Evolutionary conservation across 305 asterid species (phyloP), one percentile per base, ranked within the genome.

Genomic region (Solanum hybrid): DNA sequence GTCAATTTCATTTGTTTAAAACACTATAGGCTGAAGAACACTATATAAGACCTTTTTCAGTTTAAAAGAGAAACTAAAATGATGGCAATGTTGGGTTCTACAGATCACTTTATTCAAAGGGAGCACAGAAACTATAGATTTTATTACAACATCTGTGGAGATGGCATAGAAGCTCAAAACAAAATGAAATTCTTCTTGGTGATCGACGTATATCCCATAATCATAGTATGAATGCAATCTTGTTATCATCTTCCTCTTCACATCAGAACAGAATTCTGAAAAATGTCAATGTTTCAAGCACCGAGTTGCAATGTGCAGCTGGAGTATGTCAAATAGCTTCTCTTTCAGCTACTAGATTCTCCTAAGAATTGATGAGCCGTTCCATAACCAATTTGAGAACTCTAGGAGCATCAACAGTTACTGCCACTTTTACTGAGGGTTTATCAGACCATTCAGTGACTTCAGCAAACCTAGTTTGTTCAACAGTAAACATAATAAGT

Each of bases 381-480:
- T 97, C 98, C 99, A 96, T 96, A 92, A 95, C 92, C 96, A 96
- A 67, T 80, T 95, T 93, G 67, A 96, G 94, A 90, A 95, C 94
- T 9, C 92, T 92, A 33, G 97, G 98, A 84, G 98, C 99, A 93
- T 97, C 97, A 80, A 96, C 98, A 14, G 99, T 96, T 40, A 97
- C 99, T 0, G 99, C 99, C 89, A 97, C 98, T 91, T 97, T 96
- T 40, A 97, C 98, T 6, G 97, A 77, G 29, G 98, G 99, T 93
- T 94, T 95, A 91, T 94, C 96, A 2, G 95, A 84, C 98, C 99
- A 97, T 89, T 95, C 98, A 34, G 95, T 95, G 31, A 95, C 95
- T 95, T 96, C 98, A 71, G 24, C 97, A 77, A 97, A 95, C 95
- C 99, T 95, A 83, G 78, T 88, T 34, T 36, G 31, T 86, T 61